phyloP scores from a whole-genome alignment of 805 yeast species.

The Candida tibetensis region DNA sequence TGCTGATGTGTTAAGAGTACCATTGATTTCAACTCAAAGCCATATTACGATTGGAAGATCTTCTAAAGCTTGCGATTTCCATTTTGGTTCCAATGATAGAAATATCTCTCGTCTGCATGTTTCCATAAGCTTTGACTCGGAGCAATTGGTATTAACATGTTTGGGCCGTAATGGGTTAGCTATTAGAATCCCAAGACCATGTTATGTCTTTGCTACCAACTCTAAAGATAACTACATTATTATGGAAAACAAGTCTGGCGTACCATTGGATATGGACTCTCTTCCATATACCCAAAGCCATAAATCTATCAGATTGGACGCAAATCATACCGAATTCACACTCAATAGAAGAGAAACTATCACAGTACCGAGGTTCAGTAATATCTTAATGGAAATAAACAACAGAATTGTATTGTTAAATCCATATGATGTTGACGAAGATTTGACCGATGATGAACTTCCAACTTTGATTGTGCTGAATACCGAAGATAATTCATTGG shows the following conservation, averaged over 20 bases:
- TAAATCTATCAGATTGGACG: conserved; percentile 41
- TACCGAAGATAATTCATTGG: not conserved
- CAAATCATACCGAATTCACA: conserved; percentile 49
- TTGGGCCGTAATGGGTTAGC: conserved; percentile 80
- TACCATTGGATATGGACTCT: conserved; percentile 18
- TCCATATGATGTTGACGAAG: conserved; percentile 43
- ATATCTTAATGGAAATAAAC: conserved; percentile 66
- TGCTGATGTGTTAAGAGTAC: conserved; percentile 31
- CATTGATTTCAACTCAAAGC: conserved; percentile 38
- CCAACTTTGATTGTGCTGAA: conserved; percentile 7
- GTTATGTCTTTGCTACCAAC: conserved; percentile 28
- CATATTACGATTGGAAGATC: conserved; percentile 64
- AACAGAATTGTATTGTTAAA: conserved; percentile 59
- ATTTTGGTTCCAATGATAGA: conserved; percentile 47
- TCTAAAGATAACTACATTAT: conserved; percentile 17
- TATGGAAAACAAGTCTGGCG: conserved; percentile 21
- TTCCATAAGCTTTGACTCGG: conserved; percentile 43
- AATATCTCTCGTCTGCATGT: conserved; percentile 69
- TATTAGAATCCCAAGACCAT: conserved; percentile 57
- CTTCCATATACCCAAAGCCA: conserved; percentile 14
- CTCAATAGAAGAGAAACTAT: conserved; percentile 64
- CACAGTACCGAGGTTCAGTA: conserved; percentile 58
- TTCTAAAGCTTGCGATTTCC: conserved; percentile 53
- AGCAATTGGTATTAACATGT: conserved; percentile 58
- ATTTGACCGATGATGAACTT: conserved; percentile 44